Evolutionary conservation across 352 stramenopile species (phyloP).

Genomic region (Pythium myriotylum): DNA sequence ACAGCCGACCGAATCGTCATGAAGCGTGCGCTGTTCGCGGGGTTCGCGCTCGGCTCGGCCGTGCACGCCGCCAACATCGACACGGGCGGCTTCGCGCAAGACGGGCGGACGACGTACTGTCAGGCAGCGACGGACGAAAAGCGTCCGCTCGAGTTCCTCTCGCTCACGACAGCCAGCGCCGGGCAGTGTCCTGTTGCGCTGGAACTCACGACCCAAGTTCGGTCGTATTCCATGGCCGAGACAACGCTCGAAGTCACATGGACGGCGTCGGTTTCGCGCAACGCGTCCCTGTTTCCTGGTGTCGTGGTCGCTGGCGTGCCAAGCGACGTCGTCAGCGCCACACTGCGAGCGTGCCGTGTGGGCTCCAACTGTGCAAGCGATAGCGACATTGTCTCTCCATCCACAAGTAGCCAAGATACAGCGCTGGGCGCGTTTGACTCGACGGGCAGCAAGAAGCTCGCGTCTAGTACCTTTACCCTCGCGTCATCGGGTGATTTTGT

Average conservation of each 20-base stretch:
- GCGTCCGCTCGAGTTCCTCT: not conserved
- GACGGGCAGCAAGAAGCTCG: constrained; percentile 47
- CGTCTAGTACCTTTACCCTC: constrained; percentile 48
- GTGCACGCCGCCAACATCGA: not conserved
- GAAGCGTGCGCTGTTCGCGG: no score
- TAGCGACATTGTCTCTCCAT: constrained; percentile 23
- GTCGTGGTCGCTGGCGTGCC: no score
- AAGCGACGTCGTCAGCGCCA: no score
- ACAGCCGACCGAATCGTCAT: no score
- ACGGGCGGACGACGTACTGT: not conserved
- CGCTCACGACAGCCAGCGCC: not conserved
- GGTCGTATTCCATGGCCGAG: no score
- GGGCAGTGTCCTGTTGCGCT: not conserved
- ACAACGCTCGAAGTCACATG: no score
- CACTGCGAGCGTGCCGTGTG: constrained; percentile 46
- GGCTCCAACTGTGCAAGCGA: constrained; percentile 68
- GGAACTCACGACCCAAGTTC: not conserved
- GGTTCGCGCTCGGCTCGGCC: not conserved
- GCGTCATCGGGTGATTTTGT: constrained; percentile 49
- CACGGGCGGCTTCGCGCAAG: constrained; percentile 1
- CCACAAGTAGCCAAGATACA: constrained; percentile 29
- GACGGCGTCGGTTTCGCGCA: no score
- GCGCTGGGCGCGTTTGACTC: constrained; percentile 40
- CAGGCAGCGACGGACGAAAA: not conserved
- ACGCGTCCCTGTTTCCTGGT: no score